Evolutionary conservation across 257 asterid genomes (phyloP).

Genomic region (Lantana camara): DNA sequence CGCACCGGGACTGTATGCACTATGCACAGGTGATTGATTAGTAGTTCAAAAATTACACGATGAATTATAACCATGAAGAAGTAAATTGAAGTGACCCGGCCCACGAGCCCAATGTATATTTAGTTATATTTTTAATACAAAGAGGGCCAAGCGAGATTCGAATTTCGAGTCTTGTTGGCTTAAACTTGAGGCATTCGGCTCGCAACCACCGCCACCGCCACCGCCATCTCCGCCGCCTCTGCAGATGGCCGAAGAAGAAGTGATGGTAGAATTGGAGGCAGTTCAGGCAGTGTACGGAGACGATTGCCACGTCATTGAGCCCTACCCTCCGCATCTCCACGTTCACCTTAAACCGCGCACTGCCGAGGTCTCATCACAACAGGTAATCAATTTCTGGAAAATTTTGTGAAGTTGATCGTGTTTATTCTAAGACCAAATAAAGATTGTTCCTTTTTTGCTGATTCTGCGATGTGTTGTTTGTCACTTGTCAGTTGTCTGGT

Average conservation of each 20-base stretch:
- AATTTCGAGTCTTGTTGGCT: background rate
- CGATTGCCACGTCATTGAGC: conserved; percentile 54
- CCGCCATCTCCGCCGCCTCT: conserved; percentile 15
- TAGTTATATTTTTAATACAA: too few species aligned
- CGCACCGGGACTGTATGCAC: too few species aligned
- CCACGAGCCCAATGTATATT: too few species aligned
- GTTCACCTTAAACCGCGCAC: conserved; percentile 87
- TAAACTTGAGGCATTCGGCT: conserved; percentile 1
- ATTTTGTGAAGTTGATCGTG: background rate
- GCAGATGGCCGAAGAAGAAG: conserved; percentile 70
- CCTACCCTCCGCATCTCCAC: conserved; percentile 72
- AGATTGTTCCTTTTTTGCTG: background rate
- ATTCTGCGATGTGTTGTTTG: background rate
- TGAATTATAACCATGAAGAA: background rate
- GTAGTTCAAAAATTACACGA: too few species aligned
- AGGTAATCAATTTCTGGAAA: conserved; percentile 39
- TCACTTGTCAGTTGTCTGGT: background rate
- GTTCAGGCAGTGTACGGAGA: conserved; percentile 76
- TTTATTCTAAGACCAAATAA: background rate
- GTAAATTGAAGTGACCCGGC: background rate
- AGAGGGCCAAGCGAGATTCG: too few species aligned
- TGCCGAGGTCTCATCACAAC: conserved; percentile 83
- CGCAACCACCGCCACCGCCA: conserved; percentile 6
- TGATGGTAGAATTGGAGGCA: conserved; percentile 72
- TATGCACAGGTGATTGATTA: too few species aligned